Conservation (phyloP, 768 basidiomycete genomes). For the Serendipita sp. region DNA sequence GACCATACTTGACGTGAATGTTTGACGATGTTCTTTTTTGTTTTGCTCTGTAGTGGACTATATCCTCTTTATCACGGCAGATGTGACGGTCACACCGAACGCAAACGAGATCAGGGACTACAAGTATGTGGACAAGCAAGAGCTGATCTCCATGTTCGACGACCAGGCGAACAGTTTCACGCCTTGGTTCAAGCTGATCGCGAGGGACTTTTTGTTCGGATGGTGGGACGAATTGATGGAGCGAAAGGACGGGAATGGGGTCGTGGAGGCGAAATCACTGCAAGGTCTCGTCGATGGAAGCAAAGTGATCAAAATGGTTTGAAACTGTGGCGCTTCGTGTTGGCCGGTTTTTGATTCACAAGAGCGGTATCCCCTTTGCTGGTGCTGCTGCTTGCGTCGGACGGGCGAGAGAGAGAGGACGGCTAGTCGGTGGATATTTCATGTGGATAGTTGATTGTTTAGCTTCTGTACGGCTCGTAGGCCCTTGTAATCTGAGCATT, state of each 20-base stretch:
- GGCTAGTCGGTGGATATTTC: too few relatives aligned
- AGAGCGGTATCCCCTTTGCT: too few relatives aligned
- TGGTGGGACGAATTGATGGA: slow-evolving; percentile 92
- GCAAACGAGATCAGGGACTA: slow-evolving; percentile 80
- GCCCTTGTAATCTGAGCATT: too few relatives aligned
- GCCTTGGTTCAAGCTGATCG: slow-evolving; percentile 98
- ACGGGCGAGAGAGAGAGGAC: too few relatives aligned
- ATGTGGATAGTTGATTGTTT: too few relatives aligned
- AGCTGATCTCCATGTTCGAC: slow-evolving; percentile 83
- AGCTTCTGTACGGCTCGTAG: too few relatives aligned
- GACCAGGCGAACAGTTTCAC: slow-evolving; percentile 76
- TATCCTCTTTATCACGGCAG: slow-evolving; percentile 83
- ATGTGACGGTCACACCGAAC: slow-evolving; percentile 73
- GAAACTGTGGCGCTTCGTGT: slow-evolving; percentile 4
- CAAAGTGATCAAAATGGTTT: slow-evolving; percentile 56
- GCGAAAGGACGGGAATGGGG: slow-evolving; percentile 40
- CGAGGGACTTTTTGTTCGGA: slow-evolving; percentile 87
- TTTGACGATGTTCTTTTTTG: background rate
- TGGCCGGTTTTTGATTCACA: background rate
- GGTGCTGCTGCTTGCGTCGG: too few relatives aligned
- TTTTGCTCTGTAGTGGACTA: slow-evolving; percentile 64
- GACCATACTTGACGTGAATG: too few relatives aligned
- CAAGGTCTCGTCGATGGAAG: slow-evolving; percentile 52
- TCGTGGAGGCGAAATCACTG: slow-evolving; percentile 46
- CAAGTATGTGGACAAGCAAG: slow-evolving; percentile 82